Evolutionary conservation across 108 stramenopile genomes (phyloP).

Genomic region (Halocafeteria seosinensis): DNA sequence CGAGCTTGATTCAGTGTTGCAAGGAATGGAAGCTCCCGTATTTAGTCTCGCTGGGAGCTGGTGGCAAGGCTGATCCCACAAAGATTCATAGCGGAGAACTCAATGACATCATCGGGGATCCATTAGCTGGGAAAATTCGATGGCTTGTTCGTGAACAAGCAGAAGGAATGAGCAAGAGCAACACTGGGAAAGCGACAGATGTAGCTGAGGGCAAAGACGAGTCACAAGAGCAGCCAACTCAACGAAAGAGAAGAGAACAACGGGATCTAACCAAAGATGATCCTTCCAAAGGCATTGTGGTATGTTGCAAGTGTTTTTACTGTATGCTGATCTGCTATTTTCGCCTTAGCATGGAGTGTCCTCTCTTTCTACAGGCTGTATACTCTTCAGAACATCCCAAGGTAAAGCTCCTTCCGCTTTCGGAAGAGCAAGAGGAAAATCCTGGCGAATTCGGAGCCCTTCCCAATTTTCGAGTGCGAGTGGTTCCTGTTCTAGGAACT

Average conservation of each 20-base stretch:
- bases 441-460: conserved; percentile 66
- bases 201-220: too few species aligned
- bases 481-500: conserved; percentile 84
- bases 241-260: too few species aligned
- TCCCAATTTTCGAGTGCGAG: conserved; percentile 78
- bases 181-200: too few species aligned
- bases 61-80: conserved; percentile 80
- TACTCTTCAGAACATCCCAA: conserved; percentile 6
- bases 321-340: too few species aligned
- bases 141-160: conserved; percentile 46
- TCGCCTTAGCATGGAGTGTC: too few species aligned
- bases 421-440: conserved; percentile 1
- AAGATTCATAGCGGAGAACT: conserved; percentile 70
- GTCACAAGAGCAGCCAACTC: too few species aligned
- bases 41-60: conserved; percentile 84
- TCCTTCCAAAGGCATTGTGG: background rate
- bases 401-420: conserved; percentile 6
- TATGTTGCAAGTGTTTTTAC: too few species aligned
- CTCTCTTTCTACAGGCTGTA: too few species aligned
- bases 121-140: conserved; percentile 62
- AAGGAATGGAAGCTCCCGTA: conserved; percentile 47
- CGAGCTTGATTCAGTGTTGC: conserved; percentile 60
- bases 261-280: too few species aligned
- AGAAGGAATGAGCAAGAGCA: too few species aligned
- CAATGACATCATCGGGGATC: conserved; percentile 58